These are phyloP conservation scores for Podospora bellae-mahoneyi DNA, from an alignment of 495 filamentous ascomycete species.

Conservation along the genomic window DNA sequence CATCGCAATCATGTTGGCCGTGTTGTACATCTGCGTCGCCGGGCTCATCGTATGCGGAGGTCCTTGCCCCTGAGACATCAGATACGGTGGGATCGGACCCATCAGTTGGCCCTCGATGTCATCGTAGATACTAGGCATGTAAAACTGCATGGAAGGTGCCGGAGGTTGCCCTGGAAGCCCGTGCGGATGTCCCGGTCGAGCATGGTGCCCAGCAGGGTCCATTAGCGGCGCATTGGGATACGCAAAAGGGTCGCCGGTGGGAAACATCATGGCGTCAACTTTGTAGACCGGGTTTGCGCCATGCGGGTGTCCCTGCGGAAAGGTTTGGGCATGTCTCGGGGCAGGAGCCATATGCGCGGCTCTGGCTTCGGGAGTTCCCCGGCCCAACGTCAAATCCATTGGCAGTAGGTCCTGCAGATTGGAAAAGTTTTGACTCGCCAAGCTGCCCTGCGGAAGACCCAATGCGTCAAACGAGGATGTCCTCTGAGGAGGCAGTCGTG, in stretches of 20 bases:
- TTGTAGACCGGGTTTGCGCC: constrained; percentile 58
- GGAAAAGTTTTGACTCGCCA: constrained; percentile 28
- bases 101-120: constrained; percentile 48
- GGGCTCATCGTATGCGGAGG: constrained; percentile 37
- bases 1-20: constrained; percentile 23
- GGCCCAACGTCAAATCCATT: constrained; percentile 29
- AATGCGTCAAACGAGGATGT: constrained; percentile 35
- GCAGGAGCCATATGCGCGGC: constrained; percentile 20
- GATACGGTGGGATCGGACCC: constrained; percentile 44
- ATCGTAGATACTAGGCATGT: constrained; percentile 43
- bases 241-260: constrained; percentile 81
- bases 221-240: constrained; percentile 84
- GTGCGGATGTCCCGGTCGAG: constrained; percentile 23
- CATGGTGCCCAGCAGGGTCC: constrained; percentile 40
- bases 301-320: constrained; percentile 30
- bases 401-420: constrained; percentile 34
- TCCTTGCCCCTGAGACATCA: constrained; percentile 38
- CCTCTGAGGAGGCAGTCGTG: constrained; percentile 28
- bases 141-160: constrained; percentile 39
- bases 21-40: constrained; percentile 37
- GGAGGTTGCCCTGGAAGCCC: constrained; percentile 18
- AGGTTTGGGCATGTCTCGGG: constrained; percentile 22
- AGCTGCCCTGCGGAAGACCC: constrained; percentile 27
- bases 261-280: constrained; percentile 87
- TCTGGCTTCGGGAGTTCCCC: constrained; percentile 26